Percentiles rank a stretch among this genome's conserved stretches.
phyloP scores from a whole-genome alignment of 2,329 filamentous ascomycete species.

The Lachnellula suecica region DNA sequence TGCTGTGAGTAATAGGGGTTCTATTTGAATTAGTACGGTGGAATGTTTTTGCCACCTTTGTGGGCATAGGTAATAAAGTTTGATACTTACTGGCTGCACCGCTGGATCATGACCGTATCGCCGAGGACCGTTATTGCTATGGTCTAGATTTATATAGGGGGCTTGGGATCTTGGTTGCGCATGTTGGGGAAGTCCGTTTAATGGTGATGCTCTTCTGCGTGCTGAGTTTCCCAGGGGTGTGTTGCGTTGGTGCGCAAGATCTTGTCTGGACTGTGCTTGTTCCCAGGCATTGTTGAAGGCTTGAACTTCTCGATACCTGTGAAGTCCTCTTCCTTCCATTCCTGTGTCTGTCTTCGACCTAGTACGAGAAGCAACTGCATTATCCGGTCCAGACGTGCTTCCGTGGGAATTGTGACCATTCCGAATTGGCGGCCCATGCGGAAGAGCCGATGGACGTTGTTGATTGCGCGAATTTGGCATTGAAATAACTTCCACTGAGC shows the following conservation, averaged over 20 bases:
- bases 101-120: not conserved
- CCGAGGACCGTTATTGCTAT: not conserved
- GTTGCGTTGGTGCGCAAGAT: not conserved
- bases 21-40: conserved; percentile 22
- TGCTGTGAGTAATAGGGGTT: conserved; percentile 18
- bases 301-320: conserved; percentile 35
- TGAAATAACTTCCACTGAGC: conserved; percentile 15
- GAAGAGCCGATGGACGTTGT: conserved; percentile 3
- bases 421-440: not conserved
- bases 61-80: not conserved
- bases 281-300: too few relatives aligned
- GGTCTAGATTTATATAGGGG: not conserved
- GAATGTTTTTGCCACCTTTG: not conserved
- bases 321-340: conserved; percentile 29
- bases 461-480: conserved; percentile 14
- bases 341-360: conserved; percentile 15
- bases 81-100: conserved; percentile 5
- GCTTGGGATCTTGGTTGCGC: not conserved
- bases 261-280: conserved; percentile 29
- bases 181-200: not conserved
- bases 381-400: not conserved
- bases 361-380: conserved; percentile 21
- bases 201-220: not conserved
- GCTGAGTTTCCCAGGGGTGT: not conserved
- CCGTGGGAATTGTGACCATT: conserved; percentile 1